Evolutionary conservation across 768 basidiomycete genomes (phyloP).

Genomic region (Lactifluus volemus): DNA sequence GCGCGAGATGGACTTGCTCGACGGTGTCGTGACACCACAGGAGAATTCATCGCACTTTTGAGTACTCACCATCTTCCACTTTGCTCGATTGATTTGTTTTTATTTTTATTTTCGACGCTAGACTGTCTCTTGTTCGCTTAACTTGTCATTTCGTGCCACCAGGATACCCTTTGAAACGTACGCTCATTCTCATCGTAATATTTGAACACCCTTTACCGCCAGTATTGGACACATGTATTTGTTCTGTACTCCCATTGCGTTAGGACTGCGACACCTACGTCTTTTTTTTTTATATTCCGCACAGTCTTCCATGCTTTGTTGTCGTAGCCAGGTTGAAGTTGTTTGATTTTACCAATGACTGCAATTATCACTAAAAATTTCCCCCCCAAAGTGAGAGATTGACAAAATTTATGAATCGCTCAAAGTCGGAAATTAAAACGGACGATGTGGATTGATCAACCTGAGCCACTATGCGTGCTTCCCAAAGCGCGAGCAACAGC

Average conservation of each 20-base stretch:
- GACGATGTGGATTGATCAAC: background rate
- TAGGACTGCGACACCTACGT: conserved; percentile 8
- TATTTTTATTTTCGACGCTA: background rate
- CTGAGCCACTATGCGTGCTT: background rate
- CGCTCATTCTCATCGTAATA: background rate
- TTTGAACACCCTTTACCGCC: background rate
- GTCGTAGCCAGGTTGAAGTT: background rate
- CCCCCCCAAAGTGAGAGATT: background rate
- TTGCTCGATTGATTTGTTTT: conserved; percentile 2
- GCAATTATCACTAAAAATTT: background rate
- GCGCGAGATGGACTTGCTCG: conserved; percentile 1
- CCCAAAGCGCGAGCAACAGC: conserved; percentile 18
- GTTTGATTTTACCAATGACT: conserved; percentile 1
- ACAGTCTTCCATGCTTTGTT: background rate
- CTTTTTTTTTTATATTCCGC: background rate
- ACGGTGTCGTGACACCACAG: background rate
- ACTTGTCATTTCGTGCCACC: background rate
- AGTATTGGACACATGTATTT: conserved; percentile 3
- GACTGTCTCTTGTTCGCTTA: background rate
- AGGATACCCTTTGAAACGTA: conserved; percentile 1
- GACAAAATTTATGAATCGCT: background rate
- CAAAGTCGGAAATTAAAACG: background rate
- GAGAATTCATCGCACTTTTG: background rate
- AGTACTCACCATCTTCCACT: background rate
- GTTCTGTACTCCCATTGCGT: conserved; percentile 3